A percentile compares a stretch with the other conserved stretches of the same genome.
Conservation (phyloP, 805 yeast genomes). For the Suhomyces prunicola region DNA sequence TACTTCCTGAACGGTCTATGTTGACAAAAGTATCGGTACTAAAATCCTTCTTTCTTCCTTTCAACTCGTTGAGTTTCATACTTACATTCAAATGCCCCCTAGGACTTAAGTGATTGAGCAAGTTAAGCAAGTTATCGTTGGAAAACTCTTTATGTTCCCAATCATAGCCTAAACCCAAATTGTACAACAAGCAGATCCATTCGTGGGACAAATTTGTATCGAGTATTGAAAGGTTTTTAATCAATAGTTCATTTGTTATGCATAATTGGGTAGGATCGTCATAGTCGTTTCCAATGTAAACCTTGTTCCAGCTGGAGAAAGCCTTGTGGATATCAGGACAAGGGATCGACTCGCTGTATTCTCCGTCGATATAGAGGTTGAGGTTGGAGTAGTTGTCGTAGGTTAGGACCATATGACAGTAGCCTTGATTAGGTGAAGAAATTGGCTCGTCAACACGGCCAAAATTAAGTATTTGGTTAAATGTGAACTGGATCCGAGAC, state of each 20-base stretch:
- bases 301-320: conserved; percentile 32
- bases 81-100: conserved; percentile 34
- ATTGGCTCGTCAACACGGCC: conserved; percentile 8
- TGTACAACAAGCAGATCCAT: conserved; percentile 50
- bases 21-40: background rate
- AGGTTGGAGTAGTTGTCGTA: conserved; percentile 37
- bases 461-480: conserved; percentile 26
- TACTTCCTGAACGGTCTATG: background rate
- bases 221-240: conserved; percentile 40
- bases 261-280: conserved; percentile 7
- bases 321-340: conserved; percentile 30
- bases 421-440: conserved; percentile 13
- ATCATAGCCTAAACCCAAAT: conserved; percentile 44
- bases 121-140: conserved; percentile 33
- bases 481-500: conserved; percentile 29
- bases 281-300: conserved; percentile 28
- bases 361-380: conserved; percentile 49
- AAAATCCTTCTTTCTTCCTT: conserved; percentile 6
- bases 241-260: conserved; percentile 24
- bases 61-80: conserved; percentile 30
- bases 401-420: conserved; percentile 34
- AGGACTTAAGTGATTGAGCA: conserved; percentile 40
- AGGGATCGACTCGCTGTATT: conserved; percentile 43
- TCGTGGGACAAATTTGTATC: conserved; percentile 38
- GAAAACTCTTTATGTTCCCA: conserved; percentile 44